Evolutionary conservation across 257 asterid species (phyloP), one percentile per base, ranked within the genome.

Genomic region (Rauvolfia tetraphylla): DNA sequence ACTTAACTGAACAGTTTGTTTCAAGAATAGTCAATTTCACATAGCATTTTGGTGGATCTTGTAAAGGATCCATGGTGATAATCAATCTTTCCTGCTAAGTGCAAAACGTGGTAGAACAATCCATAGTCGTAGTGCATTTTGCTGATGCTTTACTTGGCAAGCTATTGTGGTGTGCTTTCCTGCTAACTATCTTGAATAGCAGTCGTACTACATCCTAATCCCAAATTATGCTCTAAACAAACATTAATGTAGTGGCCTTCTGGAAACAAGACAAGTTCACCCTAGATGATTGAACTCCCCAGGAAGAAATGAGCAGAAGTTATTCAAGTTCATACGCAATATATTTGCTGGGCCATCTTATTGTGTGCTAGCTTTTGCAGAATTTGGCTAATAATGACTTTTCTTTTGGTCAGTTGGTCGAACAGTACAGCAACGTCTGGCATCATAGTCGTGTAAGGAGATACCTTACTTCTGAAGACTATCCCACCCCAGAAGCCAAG

Each of bases 381-480:
- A 27, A 39, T 46, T 67, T 44, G 33, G 31, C 78, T 83, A 34
- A 72, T 39, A 42, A 56, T 9, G 0, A 67, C 22, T 39, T 53
- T 49, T 23, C 36, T 57, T 66, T 70, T 63, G 46, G 75, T 87
- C 96, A 95, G 99, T 76, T 95, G 89, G 83, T 82, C 85, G 96
- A 92, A 68, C 96, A 86, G 71, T 92, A 81, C 25, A 71, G 93
- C 79, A 84, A 85, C 66, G 79, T 88, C 46, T 95, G 99, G 99
- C 97, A 90, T 72, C 99, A 91, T 57, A 81, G 93, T 74, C 96
- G 97, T 10, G 92, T 95, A 73, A 91, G 99, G 80, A 90, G 85
- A 81, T 95, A 92, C 77, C 87, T 95, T 38, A 91, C 93, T 0
- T 90, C 92, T 6, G 98, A 95, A 76, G 98, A 92, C 53, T 82